Base-by-base conservation (phyloP, 345 rosid species). In the Draba incana region DNA sequence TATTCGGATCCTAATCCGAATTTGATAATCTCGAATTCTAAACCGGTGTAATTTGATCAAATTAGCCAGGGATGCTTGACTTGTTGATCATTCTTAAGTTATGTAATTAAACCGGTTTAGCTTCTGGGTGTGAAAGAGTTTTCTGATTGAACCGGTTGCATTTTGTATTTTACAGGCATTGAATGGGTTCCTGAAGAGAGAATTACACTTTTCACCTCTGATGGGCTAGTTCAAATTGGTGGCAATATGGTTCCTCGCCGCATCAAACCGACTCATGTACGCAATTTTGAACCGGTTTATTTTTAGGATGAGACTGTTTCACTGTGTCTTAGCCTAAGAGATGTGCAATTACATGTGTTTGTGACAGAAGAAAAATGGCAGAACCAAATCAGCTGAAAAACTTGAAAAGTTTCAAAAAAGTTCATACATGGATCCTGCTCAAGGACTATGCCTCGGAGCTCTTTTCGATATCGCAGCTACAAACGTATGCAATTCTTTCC, bases 401-500 rank as follows among this genome's bases (percentile, higher is more conserved):
- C 75, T 62, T 60, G 83, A 80, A 51, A 83, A 88, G 27, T 88
- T 84, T 74, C 92, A 86, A 75, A 95, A 93, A 84, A 81, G 88
- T 80, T 59, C 88, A 57, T 93, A 90, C 81, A 93, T 88, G 97
- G 90, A 94, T 77, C 96, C 95, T 5, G 76, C 76, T 2, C 96
- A 94, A 80, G 81, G 88, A 41, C 84, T 91, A 43, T 90, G 95
- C 55, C 84, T 90, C 44, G 97, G 98, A 28, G 96, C 97, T 7
- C 85, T 93, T 11, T 90, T 90, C 33, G 87, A 90, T 73, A 93
- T 93, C 11, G 97, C 98, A 0, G 97, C 98, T 41, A 90, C 97
- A 51, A 93, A 90, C 67, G 98, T 90, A 81, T 68, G 82, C 27
- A 37, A 53, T 27, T 20, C 13, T n/a, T 39, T 10, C 69, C 50